Evolutionary conservation across 495 filamentous ascomycete genomes (phyloP).

Genomic region (Tuber borchii): DNA sequence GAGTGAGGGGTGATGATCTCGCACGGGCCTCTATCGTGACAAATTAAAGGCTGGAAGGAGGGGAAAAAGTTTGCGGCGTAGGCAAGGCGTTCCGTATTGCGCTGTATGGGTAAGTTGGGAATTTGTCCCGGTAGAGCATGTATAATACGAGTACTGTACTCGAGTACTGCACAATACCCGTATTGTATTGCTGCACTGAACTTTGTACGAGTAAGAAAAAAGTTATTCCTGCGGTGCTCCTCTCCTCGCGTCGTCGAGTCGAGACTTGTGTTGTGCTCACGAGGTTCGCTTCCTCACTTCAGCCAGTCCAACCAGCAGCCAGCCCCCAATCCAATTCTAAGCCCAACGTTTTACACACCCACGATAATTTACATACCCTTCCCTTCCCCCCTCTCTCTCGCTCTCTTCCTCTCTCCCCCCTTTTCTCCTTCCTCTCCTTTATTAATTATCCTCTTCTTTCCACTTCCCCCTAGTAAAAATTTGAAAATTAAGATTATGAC

Average conservation of each 20-base stretch:
- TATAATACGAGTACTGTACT: no score
- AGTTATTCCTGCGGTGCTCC: not conserved
- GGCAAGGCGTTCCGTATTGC: not conserved
- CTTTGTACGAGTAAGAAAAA: not conserved
- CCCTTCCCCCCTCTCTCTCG: not conserved
- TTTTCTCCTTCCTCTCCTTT: not conserved
- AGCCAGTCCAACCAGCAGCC: not conserved
- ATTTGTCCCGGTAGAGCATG: not conserved
- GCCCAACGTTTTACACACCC: not conserved
- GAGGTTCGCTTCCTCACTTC: not conserved
- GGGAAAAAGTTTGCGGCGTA: not conserved
- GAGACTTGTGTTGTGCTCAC: not conserved
- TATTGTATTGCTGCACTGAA: not conserved
- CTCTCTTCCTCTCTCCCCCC: not conserved
- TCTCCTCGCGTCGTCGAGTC: not conserved
- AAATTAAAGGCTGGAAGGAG: not conserved
- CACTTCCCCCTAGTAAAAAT: not conserved
- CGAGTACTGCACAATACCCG: not conserved
- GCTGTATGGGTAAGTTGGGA: not conserved
- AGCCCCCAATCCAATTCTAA: not conserved
- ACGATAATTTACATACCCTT: slow-evolving; percentile 1
- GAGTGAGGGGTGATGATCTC: not conserved
- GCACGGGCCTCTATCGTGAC: not conserved
- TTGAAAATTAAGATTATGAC: not conserved
- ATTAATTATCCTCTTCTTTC: not conserved